Evolutionary conservation across 768 basidiomycete species (phyloP), one percentile per base, ranked within the genome.

Genomic region (Suillus placidus): DNA sequence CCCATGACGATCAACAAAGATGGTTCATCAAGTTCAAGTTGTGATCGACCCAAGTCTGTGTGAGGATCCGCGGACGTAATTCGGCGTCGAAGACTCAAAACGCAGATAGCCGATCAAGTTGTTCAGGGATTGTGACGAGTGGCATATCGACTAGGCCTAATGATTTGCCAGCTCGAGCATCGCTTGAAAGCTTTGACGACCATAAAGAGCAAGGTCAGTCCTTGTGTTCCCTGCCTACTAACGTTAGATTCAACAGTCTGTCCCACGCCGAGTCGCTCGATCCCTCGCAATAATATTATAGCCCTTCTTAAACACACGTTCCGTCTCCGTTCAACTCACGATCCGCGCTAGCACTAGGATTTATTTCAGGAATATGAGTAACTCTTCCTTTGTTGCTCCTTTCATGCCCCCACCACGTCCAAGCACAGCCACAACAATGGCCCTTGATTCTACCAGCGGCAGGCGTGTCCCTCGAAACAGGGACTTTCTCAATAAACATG

Each of bases 401-500:
- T 74, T 73, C 23, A 66, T 73, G 43, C 65, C 71, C 43, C 74
- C 72, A 65, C 70, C 72, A 30, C 62, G 69, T 30, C 67, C 69
- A 20, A 57, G 72, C 34, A 20, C 61, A 20, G 63, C 61, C 43
- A 70, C 75, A 14, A 60, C 74, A 26, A 64, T 67, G 34, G 58
- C 73, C 18, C 67, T 73, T 20, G 71, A 77, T 32, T 76, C 73
- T 10, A 73, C 73, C 68, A 79, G 77, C 38, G 73, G 73, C 55
- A 84, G 79, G 66, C 80, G 83, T 63, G 66, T 69, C 13, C 71
- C 69, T n/a, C 68, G 73, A 49, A 72, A 75, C 65, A 89, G 85
- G 74, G 88, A 90, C 58, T 90, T 90, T 72, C 71, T 83, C 51
- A 73, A 77, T 69, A 90, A 88, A 70, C 73, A 88, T 70, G 90